phyloP scores from a whole-genome alignment of 768 basidiomycete species.

The Boletus rubescentipes region DNA sequence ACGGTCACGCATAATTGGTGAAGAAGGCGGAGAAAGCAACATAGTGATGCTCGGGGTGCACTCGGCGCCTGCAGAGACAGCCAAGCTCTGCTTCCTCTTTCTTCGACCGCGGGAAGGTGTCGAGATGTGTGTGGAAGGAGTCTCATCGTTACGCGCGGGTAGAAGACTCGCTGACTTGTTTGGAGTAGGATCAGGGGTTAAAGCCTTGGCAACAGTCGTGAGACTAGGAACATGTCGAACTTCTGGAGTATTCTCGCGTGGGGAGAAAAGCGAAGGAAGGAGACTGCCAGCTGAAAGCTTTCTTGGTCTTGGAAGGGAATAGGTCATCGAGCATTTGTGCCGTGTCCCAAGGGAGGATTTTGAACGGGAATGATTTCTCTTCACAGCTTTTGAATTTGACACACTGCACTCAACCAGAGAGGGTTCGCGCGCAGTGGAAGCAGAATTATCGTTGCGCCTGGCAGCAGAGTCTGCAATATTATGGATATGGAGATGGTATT shows the following conservation, averaged over 20 bases:
- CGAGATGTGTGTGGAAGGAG: not conserved
- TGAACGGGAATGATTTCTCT: slow-evolving; percentile 18
- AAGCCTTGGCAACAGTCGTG: slow-evolving; percentile 9
- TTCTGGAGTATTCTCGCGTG: slow-evolving; percentile 3
- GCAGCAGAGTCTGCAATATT: slow-evolving; percentile 41
- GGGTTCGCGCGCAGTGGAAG: not conserved
- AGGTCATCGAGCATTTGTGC: not conserved
- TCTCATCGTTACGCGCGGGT: not conserved
- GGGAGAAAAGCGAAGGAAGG: slow-evolving; percentile 16
- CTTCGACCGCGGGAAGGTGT: slow-evolving; percentile 20
- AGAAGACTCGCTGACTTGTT: not conserved
- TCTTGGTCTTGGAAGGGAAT: slow-evolving; percentile 9
- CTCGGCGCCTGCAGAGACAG: not conserved
- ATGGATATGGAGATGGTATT: slow-evolving; percentile 57
- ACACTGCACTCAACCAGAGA: slow-evolving; percentile 1
- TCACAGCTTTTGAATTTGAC: not conserved
- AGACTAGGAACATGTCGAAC: slow-evolving; percentile 7
- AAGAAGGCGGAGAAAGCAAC: slow-evolving; percentile 27
- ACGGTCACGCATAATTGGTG: slow-evolving; percentile 6
- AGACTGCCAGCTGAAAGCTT: slow-evolving; percentile 18
- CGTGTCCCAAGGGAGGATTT: slow-evolving; percentile 12
- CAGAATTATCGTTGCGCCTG: not conserved
- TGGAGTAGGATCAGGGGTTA: slow-evolving; percentile 3
- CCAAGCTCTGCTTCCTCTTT: slow-evolving; percentile 11
- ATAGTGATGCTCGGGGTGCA: slow-evolving; percentile 18